Base-by-base conservation (phyloP, 2,329 filamentous ascomycete species). In the Claviceps digitariae region DNA sequence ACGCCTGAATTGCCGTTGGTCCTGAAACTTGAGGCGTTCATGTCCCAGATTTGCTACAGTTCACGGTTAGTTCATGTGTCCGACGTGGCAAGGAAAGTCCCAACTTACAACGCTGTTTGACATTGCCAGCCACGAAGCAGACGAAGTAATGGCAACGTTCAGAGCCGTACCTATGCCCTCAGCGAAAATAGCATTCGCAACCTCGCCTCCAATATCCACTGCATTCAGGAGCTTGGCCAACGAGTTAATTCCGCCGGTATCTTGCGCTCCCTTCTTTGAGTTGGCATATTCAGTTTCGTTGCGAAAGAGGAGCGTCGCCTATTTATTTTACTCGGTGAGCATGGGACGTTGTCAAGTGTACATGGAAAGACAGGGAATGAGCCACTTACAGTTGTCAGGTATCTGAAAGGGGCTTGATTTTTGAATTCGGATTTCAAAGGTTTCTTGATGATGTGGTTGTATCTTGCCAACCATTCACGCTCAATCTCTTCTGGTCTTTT, bases 1-100 rank as follows among this genome's bases (percentile, higher is more conserved):
- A 66, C 59, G 1, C 50, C 50, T 0, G 63, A 63, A 0, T 54
- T 54, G 0, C 63, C 61, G 0, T 55, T 17, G 4, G 54, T 53
- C 2, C 53, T 53, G 8, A 63, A 62, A 0, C 45, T 48, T 0
- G 58, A 56, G 0, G 57, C 56, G 1, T 55, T 48, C 27, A 63
- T 61, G 17, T 69, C 60, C 55, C 59, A 67, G 1, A 66, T 53
- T 15, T 62, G 62, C 64, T 66, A 21, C n/a, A 12, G 2, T 13
- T 38, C 57, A 9, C 25, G 53, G 51, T 49, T 12, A 48, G 17
- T 15, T n/a, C 15, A 15, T 6, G 17, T 23, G 12, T 23, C 23
- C 10, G 17, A 38, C 4, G 6, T 48, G 31, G 25, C 15, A 20
- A 23, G 23, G 7, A 15, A 15, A 13, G n/a, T 43, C 41, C 44